Base-by-base conservation (phyloP, 164 flowering plant genomes). In the Liriodendron chinense region DNA sequence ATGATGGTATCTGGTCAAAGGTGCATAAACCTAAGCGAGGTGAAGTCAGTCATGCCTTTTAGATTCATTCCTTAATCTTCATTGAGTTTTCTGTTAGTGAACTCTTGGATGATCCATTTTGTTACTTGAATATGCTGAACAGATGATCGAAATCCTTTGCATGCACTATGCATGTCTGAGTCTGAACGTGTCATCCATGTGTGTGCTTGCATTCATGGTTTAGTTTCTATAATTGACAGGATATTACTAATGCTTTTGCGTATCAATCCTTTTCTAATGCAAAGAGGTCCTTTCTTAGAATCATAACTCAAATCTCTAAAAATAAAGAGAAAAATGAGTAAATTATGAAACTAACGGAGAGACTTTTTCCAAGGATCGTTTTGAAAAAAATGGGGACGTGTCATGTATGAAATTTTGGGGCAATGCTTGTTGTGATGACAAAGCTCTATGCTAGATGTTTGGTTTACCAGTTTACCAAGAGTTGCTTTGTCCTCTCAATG, bases 1-100 rank as follows among this genome's bases (percentile, higher is more conserved):
- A 74, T 47, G 74, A 70, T 9, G 47, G 43, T 71, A 74, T 70
- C 20, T 71, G 80, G 79, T 20, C 23, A 8, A 77, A 77, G 75
- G 48, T 64, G 72, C 75, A 80, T 53, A 80, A 80, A 49, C 18
- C 75, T 57, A 80, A 74, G 65, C 73, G 72, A 80, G 80, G 83
- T 80, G 65, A 6, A 23, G 49, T 57, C 56, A 50, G 14, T 13
- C 16, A 57, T 56, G 24, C 57, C 72, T 49, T 49, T 16, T 66
- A 43, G 69, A 26, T 56, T 47, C 9, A 68, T 71, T 70, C 2
- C 25, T 13, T 28, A 9, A 14, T 47, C 24, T 48, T 18, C 20
- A 47, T 47, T 53, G 47, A 62, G 25, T 69, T 63, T 43, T 59
- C 16, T 25, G 64, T 5, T 8, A 13, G 48, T 20, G 70, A 25